Base-by-base conservation (phyloP, 2,329 filamentous ascomycete species). In the Gremmenia infestans region DNA sequence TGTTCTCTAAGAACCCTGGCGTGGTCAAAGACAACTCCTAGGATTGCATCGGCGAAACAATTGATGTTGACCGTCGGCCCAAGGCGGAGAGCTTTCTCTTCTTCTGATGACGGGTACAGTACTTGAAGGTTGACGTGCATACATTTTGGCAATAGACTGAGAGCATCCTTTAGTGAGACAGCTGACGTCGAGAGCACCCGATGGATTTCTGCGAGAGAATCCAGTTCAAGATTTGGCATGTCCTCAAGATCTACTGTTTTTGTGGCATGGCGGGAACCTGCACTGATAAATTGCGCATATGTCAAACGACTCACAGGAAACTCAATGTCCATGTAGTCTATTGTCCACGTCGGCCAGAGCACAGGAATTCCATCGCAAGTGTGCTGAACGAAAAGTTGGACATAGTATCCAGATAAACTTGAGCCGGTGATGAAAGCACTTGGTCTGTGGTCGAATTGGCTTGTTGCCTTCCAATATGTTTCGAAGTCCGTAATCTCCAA, bases 391-490 rank as follows among this genome's bases (percentile, higher is more conserved):
- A 91, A 96, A 7, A 99, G 75, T 54, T 92, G 85, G 23, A 96
- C 86, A 71, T 97, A 97, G 67, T 97, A 89, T n/a, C 94, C 94
- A 2, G 91, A 95, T 54, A 99, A 73, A 73, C 93, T 97, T 9
- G 93, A 97, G 0, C 93, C 94, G 0, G 93, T 97, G 17, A 99
- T 90, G 23, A 97, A 83, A 23, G 91, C 89, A 68, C 83, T 94
- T 23, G 88, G 87, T 48, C 91, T 89, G 50, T 89, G 86, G 70
- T 96, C 91, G 48, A 94, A 81, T 65, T 96, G 91, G 67, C 91
- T 96, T 1, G 94, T 99, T 0, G 93, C 93, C 73, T 97, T 99
- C 94, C 94, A 99, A 72, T 99, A 99, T 0, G 94, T 97, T 60
- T 96, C 94, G 66, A 97, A 99, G 68, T 97, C 92, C 1, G 94